Conservation (phyloP, 1,284 basidiomycete genomes). For the Sutorius eximius region DNA sequence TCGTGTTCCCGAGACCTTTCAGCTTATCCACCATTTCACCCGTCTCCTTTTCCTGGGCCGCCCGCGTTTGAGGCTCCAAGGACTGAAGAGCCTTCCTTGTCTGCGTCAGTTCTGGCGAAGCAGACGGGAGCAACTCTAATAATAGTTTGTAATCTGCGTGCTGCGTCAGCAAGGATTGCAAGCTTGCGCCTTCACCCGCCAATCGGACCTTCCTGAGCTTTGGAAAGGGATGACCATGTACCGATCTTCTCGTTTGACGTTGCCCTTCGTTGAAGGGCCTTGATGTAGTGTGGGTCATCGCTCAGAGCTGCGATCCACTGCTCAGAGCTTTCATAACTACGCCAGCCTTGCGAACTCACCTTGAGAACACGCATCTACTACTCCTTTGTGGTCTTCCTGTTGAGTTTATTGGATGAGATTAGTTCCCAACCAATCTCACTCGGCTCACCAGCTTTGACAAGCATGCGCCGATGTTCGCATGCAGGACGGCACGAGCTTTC, state of each 20-base stretch:
- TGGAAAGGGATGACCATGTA: constrained; percentile 79
- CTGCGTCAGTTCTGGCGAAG: constrained; percentile 52
- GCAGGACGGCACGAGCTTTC: constrained; percentile 64
- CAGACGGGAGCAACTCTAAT: constrained; percentile 57
- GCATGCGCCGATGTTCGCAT: constrained; percentile 83
- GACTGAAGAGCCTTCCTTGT: constrained; percentile 50
- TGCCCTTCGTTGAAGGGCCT: constrained; percentile 87
- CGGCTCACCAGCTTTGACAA: constrained; percentile 67
- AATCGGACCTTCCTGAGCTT: constrained; percentile 78
- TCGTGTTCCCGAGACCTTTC: constrained; percentile 88
- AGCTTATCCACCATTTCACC: constrained; percentile 91
- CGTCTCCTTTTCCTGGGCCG: constrained; percentile 84
- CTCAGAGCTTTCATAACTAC: constrained; percentile 3
- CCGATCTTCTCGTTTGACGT: constrained; percentile 78
- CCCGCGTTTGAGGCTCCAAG: constrained; percentile 68
- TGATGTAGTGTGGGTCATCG: constrained; percentile 84
- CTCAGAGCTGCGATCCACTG: constrained; percentile 60
- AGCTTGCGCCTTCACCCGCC: background rate
- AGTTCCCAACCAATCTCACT: background rate
- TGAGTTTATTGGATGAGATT: constrained; percentile 6
- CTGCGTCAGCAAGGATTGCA: constrained; percentile 1
- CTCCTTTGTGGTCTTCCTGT: constrained; percentile 74
- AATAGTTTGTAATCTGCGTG: constrained; percentile 77
- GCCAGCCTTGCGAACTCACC: constrained; percentile 41
- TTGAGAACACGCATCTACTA: constrained; percentile 74